Evolutionary conservation across 2,329 filamentous ascomycete genomes (phyloP).

Genomic region (Fusarium graminum): DNA sequence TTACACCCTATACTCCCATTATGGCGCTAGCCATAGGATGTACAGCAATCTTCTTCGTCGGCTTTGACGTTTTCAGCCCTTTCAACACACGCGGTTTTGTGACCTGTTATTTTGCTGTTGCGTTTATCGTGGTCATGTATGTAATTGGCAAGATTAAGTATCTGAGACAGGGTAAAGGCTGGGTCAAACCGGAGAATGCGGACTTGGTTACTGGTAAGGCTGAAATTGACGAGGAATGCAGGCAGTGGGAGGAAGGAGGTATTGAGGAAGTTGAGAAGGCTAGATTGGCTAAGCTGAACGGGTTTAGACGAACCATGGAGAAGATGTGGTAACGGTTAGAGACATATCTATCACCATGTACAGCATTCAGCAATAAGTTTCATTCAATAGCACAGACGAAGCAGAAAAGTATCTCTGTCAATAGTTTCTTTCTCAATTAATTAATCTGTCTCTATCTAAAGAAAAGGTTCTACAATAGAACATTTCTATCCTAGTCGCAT

Average conservation of each 20-base stretch:
- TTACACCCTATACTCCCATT: slow-evolving; percentile 64
- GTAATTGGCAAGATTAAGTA: slow-evolving; percentile 62
- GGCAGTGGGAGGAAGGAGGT: slow-evolving; percentile 59
- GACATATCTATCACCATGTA: no score
- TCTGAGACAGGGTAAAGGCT: slow-evolving; percentile 1
- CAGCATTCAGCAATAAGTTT: no score
- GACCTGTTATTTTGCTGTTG: slow-evolving; percentile 65
- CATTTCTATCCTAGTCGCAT: no score
- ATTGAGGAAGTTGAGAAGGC: slow-evolving; percentile 59
- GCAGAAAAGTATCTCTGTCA: no score
- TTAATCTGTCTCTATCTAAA: no score
- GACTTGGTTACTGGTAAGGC: slow-evolving; percentile 65
- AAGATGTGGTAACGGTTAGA: slow-evolving; percentile 53
- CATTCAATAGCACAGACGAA: no score
- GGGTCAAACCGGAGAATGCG: slow-evolving; percentile 26
- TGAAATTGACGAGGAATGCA: slow-evolving; percentile 71
- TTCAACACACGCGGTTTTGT: slow-evolving; percentile 63
- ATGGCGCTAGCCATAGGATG: slow-evolving; percentile 61
- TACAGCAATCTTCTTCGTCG: slow-evolving; percentile 66
- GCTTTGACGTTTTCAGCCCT: slow-evolving; percentile 68
- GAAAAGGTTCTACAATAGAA: no score
- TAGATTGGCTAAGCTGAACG: slow-evolving; percentile 53
- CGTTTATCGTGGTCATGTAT: slow-evolving; percentile 64
- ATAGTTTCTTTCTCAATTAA: no score
- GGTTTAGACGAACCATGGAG: slow-evolving; percentile 54